Evolutionary conservation across 2,329 filamentous ascomycete genomes (phyloP).

Genomic region (Domatiomyces globalis): DNA sequence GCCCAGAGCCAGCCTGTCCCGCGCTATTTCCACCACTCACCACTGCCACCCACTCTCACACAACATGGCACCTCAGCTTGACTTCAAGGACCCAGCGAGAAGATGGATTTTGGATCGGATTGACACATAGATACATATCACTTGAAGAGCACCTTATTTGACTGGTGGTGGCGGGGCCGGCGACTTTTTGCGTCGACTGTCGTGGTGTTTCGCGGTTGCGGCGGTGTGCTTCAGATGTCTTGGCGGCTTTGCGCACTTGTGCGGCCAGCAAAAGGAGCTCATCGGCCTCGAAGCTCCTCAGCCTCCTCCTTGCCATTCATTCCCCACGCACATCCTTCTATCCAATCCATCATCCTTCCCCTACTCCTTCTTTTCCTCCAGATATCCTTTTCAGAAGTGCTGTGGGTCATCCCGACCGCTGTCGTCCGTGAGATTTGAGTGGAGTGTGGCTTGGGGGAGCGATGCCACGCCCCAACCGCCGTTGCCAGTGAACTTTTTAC

Average conservation of each 20-base stretch:
- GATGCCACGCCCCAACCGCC: neutral
- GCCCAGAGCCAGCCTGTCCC: neutral
- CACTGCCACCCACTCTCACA: neutral
- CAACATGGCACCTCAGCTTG: neutral
- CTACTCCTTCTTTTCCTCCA: neutral
- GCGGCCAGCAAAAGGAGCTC: neutral
- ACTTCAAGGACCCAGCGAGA: neutral
- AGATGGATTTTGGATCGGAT: neutral
- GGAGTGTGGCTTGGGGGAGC: neutral
- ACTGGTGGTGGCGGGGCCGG: neutral
- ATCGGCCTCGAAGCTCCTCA: neutral
- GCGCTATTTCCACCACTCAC: neutral
- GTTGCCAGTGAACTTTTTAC: neutral
- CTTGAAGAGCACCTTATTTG: neutral
- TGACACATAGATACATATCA: neutral
- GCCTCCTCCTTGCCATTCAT: neutral
- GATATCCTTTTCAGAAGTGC: neutral
- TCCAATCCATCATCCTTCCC: neutral
- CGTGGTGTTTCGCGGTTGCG: neutral
- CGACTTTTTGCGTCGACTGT: neutral
- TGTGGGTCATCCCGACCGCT: neutral
- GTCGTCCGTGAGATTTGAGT: neutral
- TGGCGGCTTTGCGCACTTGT: neutral
- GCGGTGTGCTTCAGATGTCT: neutral
- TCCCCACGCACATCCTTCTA: neutral